Base-by-base conservation (phyloP, 2,329 filamentous ascomycete species). In the Pseudocercospora crystallina region DNA sequence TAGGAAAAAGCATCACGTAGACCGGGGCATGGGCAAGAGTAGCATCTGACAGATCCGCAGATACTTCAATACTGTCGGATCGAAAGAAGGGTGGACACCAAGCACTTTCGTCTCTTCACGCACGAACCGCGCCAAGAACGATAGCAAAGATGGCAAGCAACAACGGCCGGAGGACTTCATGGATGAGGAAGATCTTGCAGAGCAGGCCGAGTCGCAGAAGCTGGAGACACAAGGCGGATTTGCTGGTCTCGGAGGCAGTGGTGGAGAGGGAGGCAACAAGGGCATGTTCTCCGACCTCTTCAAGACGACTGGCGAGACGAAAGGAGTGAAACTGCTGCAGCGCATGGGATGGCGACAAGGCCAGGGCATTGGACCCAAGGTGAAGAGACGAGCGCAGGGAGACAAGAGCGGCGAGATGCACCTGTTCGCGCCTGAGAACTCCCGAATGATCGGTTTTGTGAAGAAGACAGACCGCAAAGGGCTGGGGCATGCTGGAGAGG, bases 61-160 rank as follows among this genome's bases (percentile, higher is more conserved):
- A 61, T 96, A 97, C 73, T 97, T 94, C 75, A 99, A 99, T 69
- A 96, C 91, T 5, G 94, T 97, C 61, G 94, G 94, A 46, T 96
- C 92, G 49, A 97, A 97, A 71, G 92, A 99, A 77, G 94, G 94
- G 75, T 99, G 92, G 92, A 86, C 89, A 0, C 94, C 94, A 2
- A 85, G 89, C 15, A 87, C 89, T 0, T 99, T 97, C 69, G 85
- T 95, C 8, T 97, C 92, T 5, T 96, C 91, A 44, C 87, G 94
- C 17, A 76, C 82, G 34, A 89, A 89, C 63, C 87, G 90, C 49
- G 83, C 80, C 58, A 89, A 88, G 65, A 81, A 87, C 74, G 77
- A 75, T 31, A 43, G 26, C 39, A 52, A 76, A n/a, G 78, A 81
- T 56, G 67, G 50, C 29, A 56, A 57, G 38, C 71, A 79, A 56